Evolutionary conservation across 345 rosid genomes (phyloP), one percentile per base, ranked within the genome.

Genomic region (Sisymbrium irio): DNA sequence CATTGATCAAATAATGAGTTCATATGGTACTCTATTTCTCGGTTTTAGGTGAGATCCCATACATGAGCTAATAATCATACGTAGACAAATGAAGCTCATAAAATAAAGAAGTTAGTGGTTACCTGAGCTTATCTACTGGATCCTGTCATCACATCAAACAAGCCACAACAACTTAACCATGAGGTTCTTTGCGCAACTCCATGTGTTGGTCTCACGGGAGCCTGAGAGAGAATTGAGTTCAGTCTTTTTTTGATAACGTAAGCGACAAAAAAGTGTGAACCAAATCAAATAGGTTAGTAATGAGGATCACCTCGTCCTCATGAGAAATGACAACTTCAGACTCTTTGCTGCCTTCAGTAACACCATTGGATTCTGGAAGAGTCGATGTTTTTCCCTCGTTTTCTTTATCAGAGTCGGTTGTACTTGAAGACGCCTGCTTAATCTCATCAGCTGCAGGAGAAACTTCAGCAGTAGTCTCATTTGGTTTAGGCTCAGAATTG

Each of bases 141-240:
- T 49, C 87, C 89, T 19, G 84, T 54, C 44, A 81, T 42, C 66
- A 74, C 80, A 74, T 94, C 96, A 79, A 91, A 82, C 84, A 94
- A 78, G 74, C 98, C 98, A 33, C 98, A 94, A 67, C 97, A 94
- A 81, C 83, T 80, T 46, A 87, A 69, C 84, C 85, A 85, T 12
- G 87, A 88, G 32, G 88, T 85, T 77, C 87, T 87, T 79, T 83
- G 75, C 28, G 74, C 79, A 67, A 77, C 55, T 46, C 73, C 85
- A 69, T 87, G 87, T 62, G 82, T 78, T 41, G 82, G 35, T 56
- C 71, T 67, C 65, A 79, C 57, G 14, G 71, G 76, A 72, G 84
- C 85, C 99, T 91, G 87, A 74, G 67, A 51, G 42, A 73, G 72
- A 35, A 64, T 40, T 22, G 6, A 64, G 49, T 44, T 56, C 33